Percentiles rank a stretch among this genome's conserved stretches.
phyloP scores from a whole-genome alignment of 163 green algal species.

The Scenedesmus sp. region DNA sequence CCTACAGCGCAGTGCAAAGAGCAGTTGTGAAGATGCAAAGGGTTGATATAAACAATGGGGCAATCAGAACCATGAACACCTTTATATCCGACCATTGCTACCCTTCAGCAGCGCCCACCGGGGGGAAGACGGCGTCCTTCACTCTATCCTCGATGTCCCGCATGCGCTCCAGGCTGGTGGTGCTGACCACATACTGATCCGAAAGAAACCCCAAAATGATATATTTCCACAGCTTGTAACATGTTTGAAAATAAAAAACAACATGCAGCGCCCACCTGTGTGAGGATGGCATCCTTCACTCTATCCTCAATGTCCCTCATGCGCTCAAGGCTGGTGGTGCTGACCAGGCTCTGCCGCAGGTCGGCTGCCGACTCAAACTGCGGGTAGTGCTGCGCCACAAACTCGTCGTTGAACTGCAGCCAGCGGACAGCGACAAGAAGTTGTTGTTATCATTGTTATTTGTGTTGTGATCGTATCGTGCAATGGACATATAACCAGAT shows the following conservation, averaged over 20 bases:
- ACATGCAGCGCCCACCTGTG: not conserved
- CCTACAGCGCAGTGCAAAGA: not conserved
- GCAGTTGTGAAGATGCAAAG: not conserved
- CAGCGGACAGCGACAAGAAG: not conserved
- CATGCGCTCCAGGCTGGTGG: constrained; percentile 35
- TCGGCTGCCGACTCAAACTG: constrained; percentile 44
- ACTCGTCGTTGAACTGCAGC: constrained; percentile 38
- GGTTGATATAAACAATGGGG: not conserved
- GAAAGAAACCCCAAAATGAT: too few relatives aligned
- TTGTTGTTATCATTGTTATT: not conserved
- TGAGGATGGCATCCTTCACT: constrained; percentile 44
- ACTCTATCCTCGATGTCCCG: not conserved
- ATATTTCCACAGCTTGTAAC: too few relatives aligned
- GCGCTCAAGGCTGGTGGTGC: constrained; percentile 35
- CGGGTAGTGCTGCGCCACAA: constrained; percentile 39
- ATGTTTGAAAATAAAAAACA: not conserved
- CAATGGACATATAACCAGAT: not conserved
- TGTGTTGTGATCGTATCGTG: not conserved
- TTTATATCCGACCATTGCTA: too few relatives aligned
- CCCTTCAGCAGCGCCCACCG: not conserved
- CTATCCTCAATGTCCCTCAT: constrained; percentile 26
- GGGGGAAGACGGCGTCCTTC: constrained; percentile 39
- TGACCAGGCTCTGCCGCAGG: constrained; percentile 34
- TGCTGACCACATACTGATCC: not conserved
- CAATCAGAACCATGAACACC: too few relatives aligned